Conservation (phyloP, 2,329 filamentous ascomycete species). For the Diaporthe destruens region DNA sequence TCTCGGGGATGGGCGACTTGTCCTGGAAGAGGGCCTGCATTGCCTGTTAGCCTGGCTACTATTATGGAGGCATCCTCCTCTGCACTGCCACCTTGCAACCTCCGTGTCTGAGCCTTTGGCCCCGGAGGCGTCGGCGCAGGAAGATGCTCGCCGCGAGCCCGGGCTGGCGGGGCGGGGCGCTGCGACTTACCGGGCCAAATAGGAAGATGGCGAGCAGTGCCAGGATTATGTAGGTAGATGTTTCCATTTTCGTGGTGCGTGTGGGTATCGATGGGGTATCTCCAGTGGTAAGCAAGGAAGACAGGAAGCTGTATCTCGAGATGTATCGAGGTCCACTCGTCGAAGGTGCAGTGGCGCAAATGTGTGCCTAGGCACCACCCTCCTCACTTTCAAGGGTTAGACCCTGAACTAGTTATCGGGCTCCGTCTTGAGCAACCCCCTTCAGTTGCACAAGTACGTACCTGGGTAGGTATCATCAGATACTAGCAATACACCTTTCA, state of each 20-base stretch:
- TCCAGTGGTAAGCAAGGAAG: too few species aligned
- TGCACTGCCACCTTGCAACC: background rate
- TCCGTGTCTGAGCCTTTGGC: background rate
- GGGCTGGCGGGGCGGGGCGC: background rate
- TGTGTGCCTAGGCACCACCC: background rate
- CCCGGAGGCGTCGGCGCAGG: background rate
- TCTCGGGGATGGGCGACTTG: conserved; percentile 55
- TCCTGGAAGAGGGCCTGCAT: conserved; percentile 44
- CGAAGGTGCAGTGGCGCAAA: background rate
- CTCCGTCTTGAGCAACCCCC: too few species aligned
- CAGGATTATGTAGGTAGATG: conserved; percentile 35
- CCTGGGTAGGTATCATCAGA: too few species aligned
- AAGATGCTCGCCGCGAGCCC: conserved; percentile 20
- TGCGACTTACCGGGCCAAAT: conserved; percentile 38
- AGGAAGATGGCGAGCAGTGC: conserved; percentile 34
- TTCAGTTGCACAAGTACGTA: too few species aligned
- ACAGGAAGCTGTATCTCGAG: background rate
- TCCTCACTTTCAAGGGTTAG: background rate
- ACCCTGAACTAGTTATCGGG: background rate
- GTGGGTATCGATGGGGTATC: too few species aligned
- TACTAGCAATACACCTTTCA: too few species aligned
- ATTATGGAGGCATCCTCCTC: too few species aligned
- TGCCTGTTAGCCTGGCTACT: background rate
- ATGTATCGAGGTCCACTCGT: background rate
- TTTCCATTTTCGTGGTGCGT: conserved; percentile 27